Evolutionary conservation across 371 early-diverging fungal species (phyloP).

Genomic region (Mucor velutinosus): DNA sequence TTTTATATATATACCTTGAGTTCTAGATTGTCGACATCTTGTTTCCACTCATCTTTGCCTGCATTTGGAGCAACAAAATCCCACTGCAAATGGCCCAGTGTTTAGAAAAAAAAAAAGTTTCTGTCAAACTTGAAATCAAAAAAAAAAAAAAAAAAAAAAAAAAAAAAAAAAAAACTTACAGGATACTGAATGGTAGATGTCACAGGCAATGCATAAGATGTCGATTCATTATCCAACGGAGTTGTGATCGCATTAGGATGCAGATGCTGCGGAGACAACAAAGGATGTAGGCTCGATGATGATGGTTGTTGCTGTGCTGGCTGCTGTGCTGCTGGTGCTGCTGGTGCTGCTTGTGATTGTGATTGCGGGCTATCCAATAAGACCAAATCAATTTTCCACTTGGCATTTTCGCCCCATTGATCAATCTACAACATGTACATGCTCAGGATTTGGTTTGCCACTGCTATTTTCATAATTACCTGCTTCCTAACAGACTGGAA

Average conservation of each 20-base stretch:
- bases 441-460: neutral
- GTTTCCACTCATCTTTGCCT: constrained; percentile 9
- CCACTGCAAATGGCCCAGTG: constrained; percentile 10
- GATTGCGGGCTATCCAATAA: constrained; percentile 29
- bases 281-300: constrained; percentile 13
- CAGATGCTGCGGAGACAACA: constrained; percentile 28
- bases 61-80: constrained; percentile 23
- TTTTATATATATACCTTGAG: constrained; percentile 25
- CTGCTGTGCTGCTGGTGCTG: neutral
- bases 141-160: too few relatives aligned
- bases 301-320: neutral
- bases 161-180: constrained; percentile 26
- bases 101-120: neutral
- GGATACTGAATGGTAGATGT: constrained; percentile 27
- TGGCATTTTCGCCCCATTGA: constrained; percentile 43
- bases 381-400: constrained; percentile 42
- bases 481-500: constrained; percentile 30
- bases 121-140: neutral
- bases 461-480: neutral
- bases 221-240: constrained; percentile 12
- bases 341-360: neutral
- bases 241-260: constrained; percentile 26
- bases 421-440: constrained; percentile 21
- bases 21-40: constrained; percentile 26
- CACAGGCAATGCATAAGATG: constrained; percentile 13